Evolutionary conservation across 805 yeast genomes (phyloP), one percentile per base, ranked within the genome.

Genomic region (Wickerhamiella azyma): DNA sequence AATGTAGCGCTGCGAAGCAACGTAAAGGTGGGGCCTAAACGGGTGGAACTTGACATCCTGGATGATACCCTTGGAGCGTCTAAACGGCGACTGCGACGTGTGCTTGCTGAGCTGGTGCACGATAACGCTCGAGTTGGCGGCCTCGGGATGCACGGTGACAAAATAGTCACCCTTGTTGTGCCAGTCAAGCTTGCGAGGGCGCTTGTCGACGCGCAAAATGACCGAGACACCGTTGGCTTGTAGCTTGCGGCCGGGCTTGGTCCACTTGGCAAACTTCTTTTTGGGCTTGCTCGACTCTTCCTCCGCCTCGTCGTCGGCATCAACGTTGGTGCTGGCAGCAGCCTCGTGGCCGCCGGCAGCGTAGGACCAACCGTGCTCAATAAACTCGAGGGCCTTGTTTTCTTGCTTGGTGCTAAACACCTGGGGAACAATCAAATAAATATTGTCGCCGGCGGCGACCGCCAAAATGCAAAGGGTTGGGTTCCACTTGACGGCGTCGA

Each of bases 11-110:
- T 92, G 98, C 9, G 96, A 83, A 56, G 89, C 86, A 43, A 92
- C 97, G 58, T 84, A 83, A 51, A 92, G 71, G 60, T 85, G 94
- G 19, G 98, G 98, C 59, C 84, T 80, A 67, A 83, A 80, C 26
- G 98, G 98, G 65, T 92, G 98, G 77, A 92, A 92, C 64, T 81
- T 82, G 51, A 95, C 96, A 62, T 86, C 94, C 80, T 86, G 86
- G 39, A 88, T 80, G 52, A 89, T 81, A 54, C 98, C 98, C 68
- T 84, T 84, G 30, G 94, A 76, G 64, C 85, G 85, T 55, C 78
- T 74, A 76, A 92, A 92, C 50, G 98, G 98, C 9, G 95, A 83
- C 68, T 92, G 98, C 14, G 97, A 81, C 50, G 81, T 72, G 67
- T 92, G 97, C 65, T 85, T 85, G 3, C 96, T 85, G 42, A 92